These are phyloP conservation scores for Verticillium longisporum DNA, from an alignment of 2,329 filamentous ascomycete genomes.

Conservation along the genomic window DNA sequence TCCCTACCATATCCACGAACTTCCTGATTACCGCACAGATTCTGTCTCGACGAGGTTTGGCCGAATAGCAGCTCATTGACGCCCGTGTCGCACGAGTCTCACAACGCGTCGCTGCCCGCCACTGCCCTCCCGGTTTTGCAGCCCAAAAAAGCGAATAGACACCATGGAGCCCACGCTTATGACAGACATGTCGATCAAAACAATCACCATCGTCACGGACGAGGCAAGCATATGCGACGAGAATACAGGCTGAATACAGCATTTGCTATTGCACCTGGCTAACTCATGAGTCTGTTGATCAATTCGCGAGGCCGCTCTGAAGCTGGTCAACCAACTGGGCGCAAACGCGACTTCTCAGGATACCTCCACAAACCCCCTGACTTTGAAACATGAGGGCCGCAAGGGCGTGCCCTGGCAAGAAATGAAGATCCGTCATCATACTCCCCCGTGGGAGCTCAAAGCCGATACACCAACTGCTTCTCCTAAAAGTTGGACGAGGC, in stretches of 20 bases:
- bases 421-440: slow-evolving; percentile 1
- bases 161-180: not conserved
- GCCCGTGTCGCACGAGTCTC: not conserved
- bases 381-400: not conserved
- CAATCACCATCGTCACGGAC: not conserved
- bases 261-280: not conserved
- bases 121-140: not conserved
- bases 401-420: not conserved
- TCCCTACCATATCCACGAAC: not conserved
- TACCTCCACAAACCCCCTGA: not conserved
- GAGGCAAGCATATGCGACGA: not conserved
- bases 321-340: not conserved
- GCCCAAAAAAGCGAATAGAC: not conserved
- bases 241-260: not conserved
- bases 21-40: not conserved
- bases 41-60: not conserved
- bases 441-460: not conserved
- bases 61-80: not conserved
- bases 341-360: not conserved
- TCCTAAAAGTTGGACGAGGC: slow-evolving; percentile 24
- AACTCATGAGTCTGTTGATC: not conserved
- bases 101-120: not conserved
- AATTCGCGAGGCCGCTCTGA: not conserved
- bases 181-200: not conserved
- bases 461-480: slow-evolving; percentile 6